A percentile compares a stretch with the other conserved stretches of the same genome.
Conservation (phyloP, 768 basidiomycete genomes). For the Tricholoma bakamatsutake region DNA sequence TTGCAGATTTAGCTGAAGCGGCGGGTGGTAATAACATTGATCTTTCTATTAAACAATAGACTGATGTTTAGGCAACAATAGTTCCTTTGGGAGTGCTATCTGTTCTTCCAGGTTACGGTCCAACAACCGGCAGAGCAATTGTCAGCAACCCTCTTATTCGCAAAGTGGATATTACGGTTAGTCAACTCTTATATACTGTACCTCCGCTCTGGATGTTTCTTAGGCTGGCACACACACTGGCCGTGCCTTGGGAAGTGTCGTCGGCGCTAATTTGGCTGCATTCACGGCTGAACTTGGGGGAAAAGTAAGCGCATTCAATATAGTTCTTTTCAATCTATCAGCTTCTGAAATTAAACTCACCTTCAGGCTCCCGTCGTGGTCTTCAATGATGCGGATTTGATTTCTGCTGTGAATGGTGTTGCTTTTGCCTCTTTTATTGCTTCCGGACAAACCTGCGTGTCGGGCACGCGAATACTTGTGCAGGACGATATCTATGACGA, state of each 20-base stretch:
- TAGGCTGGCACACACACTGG: conserved; percentile 80
- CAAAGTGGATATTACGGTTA: conserved; percentile 82
- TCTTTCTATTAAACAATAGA: background rate
- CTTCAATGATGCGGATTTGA: conserved; percentile 72
- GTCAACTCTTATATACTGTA: conserved; percentile 9
- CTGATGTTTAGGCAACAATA: conserved; percentile 19
- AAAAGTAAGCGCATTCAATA: conserved; percentile 44
- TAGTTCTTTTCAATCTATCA: background rate
- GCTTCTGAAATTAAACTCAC: background rate
- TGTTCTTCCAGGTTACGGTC: conserved; percentile 69
- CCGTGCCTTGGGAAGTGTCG: conserved; percentile 63
- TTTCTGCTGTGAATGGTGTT: conserved; percentile 73
- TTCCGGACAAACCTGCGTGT: conserved; percentile 89
- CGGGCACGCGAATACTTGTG: conserved; percentile 77
- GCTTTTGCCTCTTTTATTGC: conserved; percentile 84
- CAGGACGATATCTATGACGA: conserved; percentile 63
- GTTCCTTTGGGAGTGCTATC: conserved; percentile 75
- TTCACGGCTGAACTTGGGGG: conserved; percentile 87
- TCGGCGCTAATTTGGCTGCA: conserved; percentile 65
- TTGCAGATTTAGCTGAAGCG: conserved; percentile 54
- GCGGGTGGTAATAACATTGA: conserved; percentile 49
- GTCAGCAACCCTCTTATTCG: conserved; percentile 60
- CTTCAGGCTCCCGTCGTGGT: conserved; percentile 71
- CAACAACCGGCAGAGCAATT: conserved; percentile 56
- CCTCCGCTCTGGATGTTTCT: background rate